These are phyloP conservation scores for Wickerhamomyces sp. DNA, from an alignment of 1,139 yeast genomes.

Conservation along the genomic window DNA sequence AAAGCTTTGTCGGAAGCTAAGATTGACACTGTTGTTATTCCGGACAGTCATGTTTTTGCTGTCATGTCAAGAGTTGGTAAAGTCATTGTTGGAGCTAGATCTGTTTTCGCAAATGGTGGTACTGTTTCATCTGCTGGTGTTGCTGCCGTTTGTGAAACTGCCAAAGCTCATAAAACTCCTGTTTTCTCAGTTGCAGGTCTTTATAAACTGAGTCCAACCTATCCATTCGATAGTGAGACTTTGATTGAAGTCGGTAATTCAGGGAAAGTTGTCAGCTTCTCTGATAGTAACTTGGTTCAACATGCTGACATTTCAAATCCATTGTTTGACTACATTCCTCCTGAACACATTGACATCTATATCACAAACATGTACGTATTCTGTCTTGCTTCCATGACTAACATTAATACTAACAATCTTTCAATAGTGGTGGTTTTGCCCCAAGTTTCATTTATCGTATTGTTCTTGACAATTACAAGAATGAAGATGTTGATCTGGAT, in stretches of 20 bases:
- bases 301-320: conserved; percentile 76
- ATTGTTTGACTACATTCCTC: conserved; percentile 85
- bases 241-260: conserved; percentile 93
- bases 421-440: conserved; percentile 80
- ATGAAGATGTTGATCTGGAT: conserved; percentile 65
- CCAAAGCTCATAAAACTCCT: conserved; percentile 90
- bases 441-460: conserved; percentile 95
- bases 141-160: conserved; percentile 91
- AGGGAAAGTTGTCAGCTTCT: conserved; percentile 72
- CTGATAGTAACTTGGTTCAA: conserved; percentile 48
- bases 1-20: conserved; percentile 76
- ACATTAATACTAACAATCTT: conserved; percentile 16
- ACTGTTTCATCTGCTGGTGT: conserved; percentile 88
- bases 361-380: conserved; percentile 68
- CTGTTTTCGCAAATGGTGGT: conserved; percentile 96
- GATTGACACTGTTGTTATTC: conserved; percentile 85
- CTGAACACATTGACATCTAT: conserved; percentile 90
- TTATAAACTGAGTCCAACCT: conserved; percentile 87
- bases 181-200: conserved; percentile 94
- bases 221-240: conserved; percentile 87
- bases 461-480: conserved; percentile 88
- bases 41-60: conserved; percentile 90
- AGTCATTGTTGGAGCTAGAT: conserved; percentile 85
- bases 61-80: conserved; percentile 97
- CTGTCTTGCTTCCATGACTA: not conserved